Evolutionary conservation across 2,329 filamentous ascomycete species (phyloP), one percentile per base, ranked within the genome.

Genomic region (Xylaria sp.): DNA sequence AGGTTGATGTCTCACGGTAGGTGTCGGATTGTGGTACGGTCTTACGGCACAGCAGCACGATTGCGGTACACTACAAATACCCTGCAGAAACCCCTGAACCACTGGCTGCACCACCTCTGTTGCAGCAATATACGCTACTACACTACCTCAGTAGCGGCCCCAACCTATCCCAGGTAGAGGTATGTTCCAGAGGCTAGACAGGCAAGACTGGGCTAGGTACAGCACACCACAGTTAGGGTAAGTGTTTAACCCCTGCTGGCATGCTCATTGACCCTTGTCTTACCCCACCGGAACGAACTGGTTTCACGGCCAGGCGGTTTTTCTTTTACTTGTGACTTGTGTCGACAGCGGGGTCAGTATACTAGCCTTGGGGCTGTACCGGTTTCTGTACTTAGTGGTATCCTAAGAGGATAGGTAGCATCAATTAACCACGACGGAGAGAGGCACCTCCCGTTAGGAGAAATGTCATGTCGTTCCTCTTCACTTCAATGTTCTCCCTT

Each of bases 281-380:
- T 57, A 58, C 63, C 63, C 62, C 63, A 51, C 63, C 23, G 23
- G 28, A 51, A 48, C 37, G 39, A 46, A 51, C 50, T 56, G 46
- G 34, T 41, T 25, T 23, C 28, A 57, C 51, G 37, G 10, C 37
- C 37, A 54, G 50, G 23, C 60, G 25, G 20, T 46, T 63, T 63
- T 63, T 63, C 34, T 44, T 55, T 61, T 61, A 28, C 28, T 37
- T 28, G 28, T 28, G 28, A 28, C 28, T 46, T 12, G 20, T 37
- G 23, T 28, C 15, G 41, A 51, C 18, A 23, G 56, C 56, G 56
- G 56, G 56, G 56, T 58, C 39, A 32, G 20, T 9, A 10, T 41
- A 20, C n/a, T 37, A 57, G 28, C 13, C 13, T 7, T 18, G 41
- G 15, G 41, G 41, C 18, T 7, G 13, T 18, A 44, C 41, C 41